Percentiles rank a stretch among this genome's conserved stretches.
Conservation (phyloP, 768 basidiomycete genomes). For the Coprinopsis marcescibilis region DNA sequence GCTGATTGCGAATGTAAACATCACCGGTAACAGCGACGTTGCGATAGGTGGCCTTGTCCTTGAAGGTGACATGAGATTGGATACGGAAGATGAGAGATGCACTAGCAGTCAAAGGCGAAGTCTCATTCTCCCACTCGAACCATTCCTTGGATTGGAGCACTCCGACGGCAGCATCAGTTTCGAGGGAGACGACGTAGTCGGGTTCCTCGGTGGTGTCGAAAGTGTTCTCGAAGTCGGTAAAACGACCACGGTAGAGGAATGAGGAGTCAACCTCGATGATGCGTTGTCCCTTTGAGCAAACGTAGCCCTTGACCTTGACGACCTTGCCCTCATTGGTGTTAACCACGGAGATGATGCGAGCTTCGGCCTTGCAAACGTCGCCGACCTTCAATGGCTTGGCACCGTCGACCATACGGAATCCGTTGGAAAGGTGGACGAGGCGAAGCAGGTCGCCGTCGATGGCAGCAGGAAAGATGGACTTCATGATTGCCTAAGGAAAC, state of each 20-base stretch:
- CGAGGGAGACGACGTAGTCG: slow-evolving; percentile 75
- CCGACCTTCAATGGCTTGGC: slow-evolving; percentile 73
- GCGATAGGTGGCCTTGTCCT: slow-evolving; percentile 81
- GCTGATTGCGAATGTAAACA: slow-evolving; percentile 81
- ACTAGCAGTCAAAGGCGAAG: slow-evolving; percentile 70
- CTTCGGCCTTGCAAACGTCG: slow-evolving; percentile 86
- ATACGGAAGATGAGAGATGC: slow-evolving; percentile 86
- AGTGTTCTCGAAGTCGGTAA: slow-evolving; percentile 91
- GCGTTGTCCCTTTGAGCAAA: slow-evolving; percentile 68
- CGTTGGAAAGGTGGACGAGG: slow-evolving; percentile 95
- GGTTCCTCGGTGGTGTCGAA: slow-evolving; percentile 91
- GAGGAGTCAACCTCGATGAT: slow-evolving; percentile 92
- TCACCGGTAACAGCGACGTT: slow-evolving; percentile 79
- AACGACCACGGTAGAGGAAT: slow-evolving; percentile 95
- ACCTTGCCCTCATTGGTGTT: slow-evolving; percentile 91
- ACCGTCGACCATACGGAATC: slow-evolving; percentile 84
- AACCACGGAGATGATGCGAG: slow-evolving; percentile 81
- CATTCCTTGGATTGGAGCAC: slow-evolving; percentile 95
- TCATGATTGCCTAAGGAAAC: slow-evolving; percentile 86
- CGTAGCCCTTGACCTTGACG: slow-evolving; percentile 83
- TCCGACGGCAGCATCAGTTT: slow-evolving; percentile 75
- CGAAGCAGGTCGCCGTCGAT: slow-evolving; percentile 95
- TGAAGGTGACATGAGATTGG: slow-evolving; percentile 83
- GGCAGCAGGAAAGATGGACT: slow-evolving; percentile 86
- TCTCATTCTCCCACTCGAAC: slow-evolving; percentile 92